Evolutionary conservation across 768 basidiomycete genomes (phyloP).

Genomic region (Tricholoma hemisulphureum): DNA sequence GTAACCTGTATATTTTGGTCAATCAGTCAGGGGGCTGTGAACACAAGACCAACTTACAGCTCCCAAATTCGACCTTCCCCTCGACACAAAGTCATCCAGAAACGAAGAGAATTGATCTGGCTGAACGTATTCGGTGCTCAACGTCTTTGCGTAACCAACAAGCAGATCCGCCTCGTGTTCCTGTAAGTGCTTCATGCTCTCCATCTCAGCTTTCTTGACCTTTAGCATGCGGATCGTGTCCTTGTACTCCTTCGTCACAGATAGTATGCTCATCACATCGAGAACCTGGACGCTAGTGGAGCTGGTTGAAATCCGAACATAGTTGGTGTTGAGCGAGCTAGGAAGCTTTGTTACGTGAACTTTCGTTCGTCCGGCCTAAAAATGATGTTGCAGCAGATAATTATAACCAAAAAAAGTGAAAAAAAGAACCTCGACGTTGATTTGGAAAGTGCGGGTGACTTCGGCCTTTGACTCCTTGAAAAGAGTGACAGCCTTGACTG

Average conservation of each 20-base stretch:
- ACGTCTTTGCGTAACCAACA: constrained; percentile 40
- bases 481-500: constrained; percentile 55
- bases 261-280: constrained; percentile 39
- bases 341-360: constrained; percentile 50
- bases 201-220: constrained; percentile 34
- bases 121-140: constrained; percentile 41
- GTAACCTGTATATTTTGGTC: constrained; percentile 22
- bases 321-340: constrained; percentile 48
- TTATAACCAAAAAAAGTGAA: neutral
- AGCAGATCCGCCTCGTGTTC: constrained; percentile 44
- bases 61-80: constrained; percentile 33
- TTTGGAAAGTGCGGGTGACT: constrained; percentile 48
- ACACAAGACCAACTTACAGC: constrained; percentile 20
- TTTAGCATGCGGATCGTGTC: constrained; percentile 31
- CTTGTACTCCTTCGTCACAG: neutral
- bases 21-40: neutral
- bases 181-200: constrained; percentile 37
- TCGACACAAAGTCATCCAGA: constrained; percentile 40
- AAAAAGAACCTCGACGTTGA: constrained; percentile 47
- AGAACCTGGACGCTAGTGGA: constrained; percentile 44
- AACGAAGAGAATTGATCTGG: constrained; percentile 40
- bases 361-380: constrained; percentile 53
- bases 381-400: neutral
- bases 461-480: constrained; percentile 59
- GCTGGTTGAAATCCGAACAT: constrained; percentile 52